These are phyloP conservation scores for Microdochium paspali DNA, from an alignment of 2,329 filamentous ascomycete genomes.

Conservation along the genomic window DNA sequence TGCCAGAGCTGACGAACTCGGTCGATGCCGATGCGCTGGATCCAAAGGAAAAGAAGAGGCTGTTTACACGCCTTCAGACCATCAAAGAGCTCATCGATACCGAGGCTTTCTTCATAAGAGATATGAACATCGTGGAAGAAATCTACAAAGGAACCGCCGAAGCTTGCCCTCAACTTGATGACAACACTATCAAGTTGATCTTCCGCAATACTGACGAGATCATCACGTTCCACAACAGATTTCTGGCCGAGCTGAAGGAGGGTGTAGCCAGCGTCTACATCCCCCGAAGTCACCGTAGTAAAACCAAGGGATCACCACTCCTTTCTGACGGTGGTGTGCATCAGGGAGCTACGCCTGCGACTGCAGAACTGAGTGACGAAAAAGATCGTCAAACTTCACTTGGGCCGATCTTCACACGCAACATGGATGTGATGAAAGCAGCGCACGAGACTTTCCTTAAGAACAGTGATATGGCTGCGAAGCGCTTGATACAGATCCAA, in stretches of 20 bases:
- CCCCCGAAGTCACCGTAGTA: slow-evolving; percentile 39
- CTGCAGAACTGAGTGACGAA: slow-evolving; percentile 35
- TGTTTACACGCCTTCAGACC: slow-evolving; percentile 72
- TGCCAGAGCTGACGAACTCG: slow-evolving; percentile 18
- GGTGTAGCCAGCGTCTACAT: slow-evolving; percentile 73
- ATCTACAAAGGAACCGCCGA: slow-evolving; percentile 94
- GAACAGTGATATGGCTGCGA: slow-evolving; percentile 53
- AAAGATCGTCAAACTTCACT: slow-evolving; percentile 43
- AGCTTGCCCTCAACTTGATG: slow-evolving; percentile 68
- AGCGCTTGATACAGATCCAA: slow-evolving; percentile 52
- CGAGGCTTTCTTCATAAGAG: slow-evolving; percentile 80
- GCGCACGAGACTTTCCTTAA: slow-evolving; percentile 54
- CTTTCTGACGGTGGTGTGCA: slow-evolving; percentile 23
- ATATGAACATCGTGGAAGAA: slow-evolving; percentile 95
- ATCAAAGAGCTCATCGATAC: slow-evolving; percentile 92
- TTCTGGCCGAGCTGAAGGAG: slow-evolving; percentile 72
- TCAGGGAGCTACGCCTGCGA: slow-evolving; percentile 20
- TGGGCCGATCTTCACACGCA: slow-evolving; percentile 42
- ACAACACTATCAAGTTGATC: slow-evolving; percentile 77
- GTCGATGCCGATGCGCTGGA: slow-evolving; percentile 24
- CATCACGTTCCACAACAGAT: slow-evolving; percentile 72
- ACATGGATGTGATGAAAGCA: slow-evolving; percentile 51
- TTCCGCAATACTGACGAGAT: slow-evolving; percentile 93
- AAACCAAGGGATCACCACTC: slow-evolving; percentile 30
- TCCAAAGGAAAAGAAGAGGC: slow-evolving; percentile 55